Base-by-base conservation (phyloP, 768 basidiomycete genomes). In the Lactarius sanguifluus region DNA sequence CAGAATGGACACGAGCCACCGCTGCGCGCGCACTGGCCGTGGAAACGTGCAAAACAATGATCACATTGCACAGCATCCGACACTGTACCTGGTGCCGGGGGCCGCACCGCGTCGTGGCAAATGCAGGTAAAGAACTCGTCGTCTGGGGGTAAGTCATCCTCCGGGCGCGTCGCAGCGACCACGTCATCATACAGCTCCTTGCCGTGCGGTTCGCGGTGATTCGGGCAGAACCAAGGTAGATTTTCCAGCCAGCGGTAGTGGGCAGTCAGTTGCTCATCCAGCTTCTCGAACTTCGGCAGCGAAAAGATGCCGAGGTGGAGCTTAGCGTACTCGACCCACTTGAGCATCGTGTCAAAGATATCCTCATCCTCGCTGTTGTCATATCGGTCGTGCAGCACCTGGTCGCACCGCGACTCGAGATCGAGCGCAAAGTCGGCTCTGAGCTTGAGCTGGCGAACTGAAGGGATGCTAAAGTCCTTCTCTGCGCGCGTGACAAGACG, bases 1-100 rank as follows among this genome's bases (percentile, higher is more conserved):
- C 92, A 94, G 79, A 94, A 94, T 0, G 92, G 92, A 73, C 92
- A 94, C 5, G 92, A 94, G 41, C 92, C 92, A n/a, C 92, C 92
- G 69, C 89, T 91, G 70, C 87, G 88, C 13, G 91, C 92, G 71
- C 92, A 94, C 58, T 86, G 82, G 5, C 91, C 91, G 67, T 94
- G 92, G 77, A 94, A 94, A 58, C 91, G 81, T 57, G 92, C 92
- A 74, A 84, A 91, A 69, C 92, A 94, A 71, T 94, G 91, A 73
- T 94, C 92, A 74, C 92, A 94, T 74, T 94, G 92, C 18, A 94
- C 92, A 1, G 92, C 92, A 73, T 93, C 91, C 0, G 92, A 92
- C 34, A 83, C 80, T 25, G 81, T 78, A 15, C 91, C 91, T 5
- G 85, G 85, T 3, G 86, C 86, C n/a, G 91, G 91, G 8, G 91